These are phyloP conservation scores for Botrytis tulipae DNA, from an alignment of 2,329 filamentous ascomycete species.

Conservation along the genomic window DNA sequence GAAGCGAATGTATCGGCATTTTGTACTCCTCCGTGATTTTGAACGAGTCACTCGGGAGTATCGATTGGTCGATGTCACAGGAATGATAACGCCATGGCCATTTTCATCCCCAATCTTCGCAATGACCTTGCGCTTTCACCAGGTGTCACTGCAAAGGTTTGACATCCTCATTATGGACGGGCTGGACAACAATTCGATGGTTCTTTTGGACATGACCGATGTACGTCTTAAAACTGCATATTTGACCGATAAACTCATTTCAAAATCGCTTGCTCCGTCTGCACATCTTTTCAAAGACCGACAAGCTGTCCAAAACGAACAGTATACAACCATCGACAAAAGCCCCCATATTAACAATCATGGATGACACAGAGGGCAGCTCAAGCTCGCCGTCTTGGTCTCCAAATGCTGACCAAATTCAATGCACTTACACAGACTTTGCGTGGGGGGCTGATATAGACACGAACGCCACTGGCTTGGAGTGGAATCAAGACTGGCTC, in stretches of 20 bases:
- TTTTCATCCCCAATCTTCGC: neutral
- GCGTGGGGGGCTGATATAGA: neutral
- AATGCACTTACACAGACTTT: neutral
- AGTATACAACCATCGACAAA: constrained; percentile 3
- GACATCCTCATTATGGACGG: neutral
- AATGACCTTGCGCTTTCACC: neutral
- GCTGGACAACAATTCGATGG: neutral
- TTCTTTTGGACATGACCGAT: constrained; percentile 13
- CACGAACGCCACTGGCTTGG: neutral
- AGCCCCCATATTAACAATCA: neutral
- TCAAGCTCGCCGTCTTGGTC: neutral
- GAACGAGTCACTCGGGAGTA: neutral
- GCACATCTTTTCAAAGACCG: neutral
- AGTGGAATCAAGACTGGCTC: neutral
- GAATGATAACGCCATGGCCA: neutral
- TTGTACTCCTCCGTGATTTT: neutral
- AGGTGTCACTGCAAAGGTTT: neutral
- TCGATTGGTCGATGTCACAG: neutral
- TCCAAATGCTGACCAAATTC: neutral
- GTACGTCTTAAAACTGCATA: constrained; percentile 18
- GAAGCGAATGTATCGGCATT: neutral
- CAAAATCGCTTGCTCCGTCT: constrained; percentile 2
- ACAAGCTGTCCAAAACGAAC: constrained; percentile 8
- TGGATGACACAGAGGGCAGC: neutral
- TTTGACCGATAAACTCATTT: constrained; percentile 7